Conservation (phyloP, 148 eudicot species). For the Salicornia ramosissima region DNA sequence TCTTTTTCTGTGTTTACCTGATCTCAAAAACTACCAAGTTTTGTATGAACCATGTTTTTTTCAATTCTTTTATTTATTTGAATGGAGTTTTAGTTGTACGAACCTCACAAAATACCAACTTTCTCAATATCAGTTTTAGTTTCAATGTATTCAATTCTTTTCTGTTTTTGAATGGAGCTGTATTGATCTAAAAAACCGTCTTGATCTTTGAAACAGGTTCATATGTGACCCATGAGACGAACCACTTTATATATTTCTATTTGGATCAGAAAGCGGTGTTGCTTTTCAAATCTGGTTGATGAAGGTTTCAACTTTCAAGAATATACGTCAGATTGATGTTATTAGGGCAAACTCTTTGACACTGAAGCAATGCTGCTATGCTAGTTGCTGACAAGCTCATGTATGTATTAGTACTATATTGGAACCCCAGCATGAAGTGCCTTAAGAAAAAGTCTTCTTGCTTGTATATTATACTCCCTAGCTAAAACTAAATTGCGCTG, state of each 20-base stretch:
- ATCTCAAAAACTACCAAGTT: too few relatives aligned
- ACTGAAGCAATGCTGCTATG: background rate
- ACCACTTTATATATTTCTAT: conserved; percentile 95
- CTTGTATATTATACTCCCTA: conserved; percentile 28
- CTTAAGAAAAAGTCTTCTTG: conserved; percentile 10
- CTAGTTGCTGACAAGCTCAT: conserved; percentile 6
- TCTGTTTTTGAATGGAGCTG: too few relatives aligned
- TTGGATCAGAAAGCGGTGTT: conserved; percentile 82
- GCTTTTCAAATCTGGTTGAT: conserved; percentile 89
- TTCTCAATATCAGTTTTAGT: too few relatives aligned
- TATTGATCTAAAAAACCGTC: background rate
- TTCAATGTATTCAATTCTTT: too few relatives aligned
- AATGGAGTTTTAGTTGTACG: too few relatives aligned
- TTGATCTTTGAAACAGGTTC: conserved; percentile 49
- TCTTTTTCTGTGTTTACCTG: too few relatives aligned
- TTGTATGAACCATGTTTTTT: too few relatives aligned
- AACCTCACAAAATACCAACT: too few relatives aligned
- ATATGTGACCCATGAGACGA: conserved; percentile 93
- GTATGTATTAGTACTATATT: conserved; percentile 22
- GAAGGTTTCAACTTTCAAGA: background rate
- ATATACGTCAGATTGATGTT: background rate
- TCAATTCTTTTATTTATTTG: too few relatives aligned
- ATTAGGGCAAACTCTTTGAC: conserved; percentile 8
- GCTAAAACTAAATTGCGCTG: background rate
- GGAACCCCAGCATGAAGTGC: conserved; percentile 15